phyloP scores from a whole-genome alignment of 2,329 filamentous ascomycete species.

The Macrophomina phaseolina region DNA sequence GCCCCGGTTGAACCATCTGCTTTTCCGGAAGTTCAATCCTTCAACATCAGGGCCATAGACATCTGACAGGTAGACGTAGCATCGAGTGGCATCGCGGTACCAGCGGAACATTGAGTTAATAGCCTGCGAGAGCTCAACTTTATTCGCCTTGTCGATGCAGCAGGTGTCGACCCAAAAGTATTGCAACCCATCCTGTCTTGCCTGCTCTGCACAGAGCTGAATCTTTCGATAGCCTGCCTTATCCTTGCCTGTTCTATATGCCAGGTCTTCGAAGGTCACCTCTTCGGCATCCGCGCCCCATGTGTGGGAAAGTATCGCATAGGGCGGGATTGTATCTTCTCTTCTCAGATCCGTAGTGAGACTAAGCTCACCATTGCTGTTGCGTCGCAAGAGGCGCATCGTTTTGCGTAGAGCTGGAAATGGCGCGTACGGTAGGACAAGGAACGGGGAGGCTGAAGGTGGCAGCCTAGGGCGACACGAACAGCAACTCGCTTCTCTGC shows the following conservation, averaged over 20 bases:
- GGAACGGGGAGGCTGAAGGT: too few species aligned
- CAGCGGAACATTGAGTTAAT: conserved; percentile 33
- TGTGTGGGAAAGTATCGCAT: conserved; percentile 28
- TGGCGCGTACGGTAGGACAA: too few species aligned
- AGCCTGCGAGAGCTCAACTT: conserved; percentile 29
- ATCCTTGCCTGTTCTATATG: not conserved
- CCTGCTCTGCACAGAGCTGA: not conserved
- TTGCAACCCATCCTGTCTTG: not conserved
- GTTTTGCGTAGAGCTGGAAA: too few species aligned
- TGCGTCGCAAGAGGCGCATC: not conserved
- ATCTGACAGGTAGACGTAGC: conserved; percentile 31
- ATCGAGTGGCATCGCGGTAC: conserved; percentile 30
- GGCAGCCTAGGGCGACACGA: too few species aligned
- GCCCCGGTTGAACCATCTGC: conserved; percentile 27
- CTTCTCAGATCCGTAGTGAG: not conserved
- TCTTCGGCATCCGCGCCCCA: conserved; percentile 20
- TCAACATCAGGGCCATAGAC: not conserved
- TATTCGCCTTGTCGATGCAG: conserved; percentile 31
- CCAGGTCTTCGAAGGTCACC: not conserved
- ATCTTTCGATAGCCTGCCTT: conserved; percentile 8
- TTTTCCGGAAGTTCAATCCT: not conserved
- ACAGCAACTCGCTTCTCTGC: too few species aligned
- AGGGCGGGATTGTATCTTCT: not conserved
- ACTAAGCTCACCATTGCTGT: not conserved
- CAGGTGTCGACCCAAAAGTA: conserved; percentile 35